phyloP scores from a whole-genome alignment of 345 rosid genomes.

The Clarkia xantiana region DNA sequence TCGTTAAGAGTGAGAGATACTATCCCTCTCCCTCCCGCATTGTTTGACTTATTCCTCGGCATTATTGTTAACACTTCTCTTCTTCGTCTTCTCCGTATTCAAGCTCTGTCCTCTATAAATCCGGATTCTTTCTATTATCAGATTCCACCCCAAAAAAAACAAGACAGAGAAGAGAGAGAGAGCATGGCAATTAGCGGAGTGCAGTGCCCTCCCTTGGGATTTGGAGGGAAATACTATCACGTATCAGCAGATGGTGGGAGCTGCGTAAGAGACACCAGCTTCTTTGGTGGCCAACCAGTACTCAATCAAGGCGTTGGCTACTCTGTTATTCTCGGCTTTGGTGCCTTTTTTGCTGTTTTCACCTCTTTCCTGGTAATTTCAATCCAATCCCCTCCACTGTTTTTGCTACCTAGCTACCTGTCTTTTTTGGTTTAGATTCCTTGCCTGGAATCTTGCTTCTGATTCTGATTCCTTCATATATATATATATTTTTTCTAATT shows the following conservation, averaged over 20 bases:
- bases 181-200: not conserved
- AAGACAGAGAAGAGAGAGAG: not conserved
- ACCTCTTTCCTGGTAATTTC: constrained; percentile 62
- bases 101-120: not conserved
- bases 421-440: not conserved
- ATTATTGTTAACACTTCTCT: not conserved
- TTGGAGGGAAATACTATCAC: constrained; percentile 51
- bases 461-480: not conserved
- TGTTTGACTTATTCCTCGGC: not conserved
- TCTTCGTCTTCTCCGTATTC: not conserved
- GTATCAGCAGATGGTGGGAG: constrained; percentile 17
- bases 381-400: not conserved
- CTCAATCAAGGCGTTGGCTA: constrained; percentile 76
- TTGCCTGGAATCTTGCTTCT: not conserved
- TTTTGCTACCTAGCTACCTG: too few relatives aligned
- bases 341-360: constrained; percentile 82
- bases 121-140: not conserved
- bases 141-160: not conserved
- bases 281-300: constrained; percentile 51
- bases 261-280: constrained; percentile 56
- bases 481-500: not conserved
- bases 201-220: constrained; percentile 62
- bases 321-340: constrained; percentile 77
- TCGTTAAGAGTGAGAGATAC: too few relatives aligned
- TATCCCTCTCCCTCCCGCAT: not conserved